These are phyloP conservation scores for Astragalus membranaceus DNA, from an alignment of 306 rosid genomes.

Conservation along the genomic window DNA sequence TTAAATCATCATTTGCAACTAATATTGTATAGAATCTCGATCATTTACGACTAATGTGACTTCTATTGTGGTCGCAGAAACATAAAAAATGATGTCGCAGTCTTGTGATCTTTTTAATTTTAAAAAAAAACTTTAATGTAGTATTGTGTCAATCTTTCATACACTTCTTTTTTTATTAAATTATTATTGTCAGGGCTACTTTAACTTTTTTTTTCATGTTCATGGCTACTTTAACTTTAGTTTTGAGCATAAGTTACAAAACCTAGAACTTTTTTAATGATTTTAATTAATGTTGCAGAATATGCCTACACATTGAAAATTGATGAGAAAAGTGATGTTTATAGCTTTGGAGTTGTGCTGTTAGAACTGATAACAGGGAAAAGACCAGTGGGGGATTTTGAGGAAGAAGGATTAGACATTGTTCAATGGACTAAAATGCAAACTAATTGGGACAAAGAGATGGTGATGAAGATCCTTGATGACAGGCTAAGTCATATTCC, in stretches of 20 bases:
- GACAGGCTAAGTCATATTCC: slow-evolving; percentile 39
- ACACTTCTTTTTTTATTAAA: not conserved
- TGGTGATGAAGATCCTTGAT: slow-evolving; percentile 53
- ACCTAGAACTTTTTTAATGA: not conserved
- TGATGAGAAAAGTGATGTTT: slow-evolving; percentile 70
- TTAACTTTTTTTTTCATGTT: too few species aligned
- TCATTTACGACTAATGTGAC: too few species aligned
- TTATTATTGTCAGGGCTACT: not conserved
- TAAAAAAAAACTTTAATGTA: too few species aligned
- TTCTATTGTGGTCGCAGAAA: too few species aligned
- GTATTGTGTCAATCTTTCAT: not conserved
- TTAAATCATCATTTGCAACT: too few species aligned
- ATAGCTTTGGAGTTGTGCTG: slow-evolving; percentile 71
- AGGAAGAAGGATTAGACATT: slow-evolving; percentile 63
- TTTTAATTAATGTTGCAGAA: slow-evolving; percentile 33
- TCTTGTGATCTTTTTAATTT: too few species aligned
- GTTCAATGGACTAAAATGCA: slow-evolving; percentile 62
- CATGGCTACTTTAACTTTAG: not conserved
- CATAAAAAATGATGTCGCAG: too few species aligned
- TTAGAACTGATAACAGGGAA: slow-evolving; percentile 60
- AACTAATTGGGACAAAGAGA: slow-evolving; percentile 45
- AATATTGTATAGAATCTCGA: too few species aligned
- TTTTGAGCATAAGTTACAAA: not conserved
- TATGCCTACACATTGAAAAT: slow-evolving; percentile 77
- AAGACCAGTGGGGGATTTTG: slow-evolving; percentile 68